Base-by-base conservation (phyloP, 352 stramenopile genomes). In the Pythium dissotocum region DNA sequence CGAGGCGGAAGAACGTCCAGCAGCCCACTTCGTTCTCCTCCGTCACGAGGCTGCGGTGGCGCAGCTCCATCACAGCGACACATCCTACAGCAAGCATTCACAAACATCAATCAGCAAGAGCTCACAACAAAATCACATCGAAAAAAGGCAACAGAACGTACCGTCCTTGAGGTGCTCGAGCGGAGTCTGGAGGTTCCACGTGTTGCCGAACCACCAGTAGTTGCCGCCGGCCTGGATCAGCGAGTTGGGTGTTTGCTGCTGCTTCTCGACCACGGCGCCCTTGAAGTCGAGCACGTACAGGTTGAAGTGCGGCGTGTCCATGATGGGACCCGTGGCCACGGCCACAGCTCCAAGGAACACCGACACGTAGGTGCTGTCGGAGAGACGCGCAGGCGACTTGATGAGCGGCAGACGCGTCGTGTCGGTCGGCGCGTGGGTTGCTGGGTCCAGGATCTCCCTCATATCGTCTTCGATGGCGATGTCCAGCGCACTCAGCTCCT, bases 201-300 rank as follows among this genome's bases (percentile, higher is more conserved):
- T 91, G 71, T 96, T 96, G 67, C 88, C 88, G 67, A 94, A 96
- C 85, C 85, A 95, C 88, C 86, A 94, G 69, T 94, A 93, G 71
- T 93, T 94, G 42, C 85, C 84, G 46, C 85, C 83, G 2, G 85
- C 86, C 72, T 96, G 86, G 65, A 96, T 96, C 33, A 96, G 73
- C 42, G 87, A 94, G 71, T 93, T 94, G 2, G 88, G 83, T 26
- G 88, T 95, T 44, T 87, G 74, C 60, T 96, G 88, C 26, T 85
- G 75, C 14, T 70, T 79, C 57, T 94, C 87, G 21, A 95, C 82
- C 35, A 94, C 69, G 9, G 73, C 72, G 38, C 85, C 80, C 60
- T 90, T 90, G 44, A 76, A 79, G 69, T 96, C 88, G 69, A 96
- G 73, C 38, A 91, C 80, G 76, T 94, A 94, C 58, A 96, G 69